Conservation (phyloP, 139 green algal species). For the Chlorella sp. region DNA sequence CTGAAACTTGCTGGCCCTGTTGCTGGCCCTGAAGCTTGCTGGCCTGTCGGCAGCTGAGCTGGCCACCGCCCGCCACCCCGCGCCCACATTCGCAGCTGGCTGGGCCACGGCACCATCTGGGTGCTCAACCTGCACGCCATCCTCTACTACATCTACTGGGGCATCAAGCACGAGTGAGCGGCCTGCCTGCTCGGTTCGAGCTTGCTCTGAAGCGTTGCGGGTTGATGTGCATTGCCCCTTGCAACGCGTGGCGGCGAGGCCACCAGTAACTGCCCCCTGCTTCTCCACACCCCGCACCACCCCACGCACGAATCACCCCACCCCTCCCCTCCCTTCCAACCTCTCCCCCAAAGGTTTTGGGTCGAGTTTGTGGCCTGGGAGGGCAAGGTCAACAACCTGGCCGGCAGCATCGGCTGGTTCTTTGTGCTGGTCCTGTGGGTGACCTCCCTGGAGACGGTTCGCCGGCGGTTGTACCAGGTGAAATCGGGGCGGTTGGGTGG, state of each 20-base stretch:
- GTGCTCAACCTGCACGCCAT: slow-evolving; percentile 8
- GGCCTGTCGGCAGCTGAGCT: too few relatives aligned
- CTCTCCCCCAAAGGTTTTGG: background rate
- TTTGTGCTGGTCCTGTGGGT: background rate
- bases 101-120: slow-evolving; percentile 37
- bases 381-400: background rate
- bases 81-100: slow-evolving; percentile 16
- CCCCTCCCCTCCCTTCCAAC: background rate
- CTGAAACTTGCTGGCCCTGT: too few relatives aligned
- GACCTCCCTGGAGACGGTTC: background rate
- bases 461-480: slow-evolving; percentile 3
- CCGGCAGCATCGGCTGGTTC: slow-evolving; percentile 4
- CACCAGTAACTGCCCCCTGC: background rate
- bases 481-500: background rate
- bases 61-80: too few relatives aligned
- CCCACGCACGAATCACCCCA: background rate
- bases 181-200: too few relatives aligned
- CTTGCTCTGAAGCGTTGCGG: too few relatives aligned
- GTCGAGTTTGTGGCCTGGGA: background rate
- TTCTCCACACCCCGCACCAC: background rate
- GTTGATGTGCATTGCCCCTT: too few relatives aligned
- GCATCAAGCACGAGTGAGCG: slow-evolving; percentile 11
- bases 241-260: too few relatives aligned
- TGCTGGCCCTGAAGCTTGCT: too few relatives aligned
- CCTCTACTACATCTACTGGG: slow-evolving; percentile 38